These are phyloP conservation scores for Lactuca sativa DNA, from an alignment of 129 eudicot species.

Conservation along the genomic window DNA sequence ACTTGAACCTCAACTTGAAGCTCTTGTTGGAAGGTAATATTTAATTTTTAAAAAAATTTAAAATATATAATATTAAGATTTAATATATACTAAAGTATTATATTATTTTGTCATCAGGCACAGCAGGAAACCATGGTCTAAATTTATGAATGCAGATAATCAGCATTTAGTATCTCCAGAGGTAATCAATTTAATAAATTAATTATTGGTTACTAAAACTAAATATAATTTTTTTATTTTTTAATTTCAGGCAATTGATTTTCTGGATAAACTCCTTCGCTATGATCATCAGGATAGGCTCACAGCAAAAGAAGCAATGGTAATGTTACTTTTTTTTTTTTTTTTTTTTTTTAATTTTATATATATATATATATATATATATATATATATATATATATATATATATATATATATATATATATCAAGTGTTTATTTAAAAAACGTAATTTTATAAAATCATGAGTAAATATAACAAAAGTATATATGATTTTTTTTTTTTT, in stretches of 20 bases:
- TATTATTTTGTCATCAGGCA: constrained; percentile 48
- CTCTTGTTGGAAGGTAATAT: constrained; percentile 93
- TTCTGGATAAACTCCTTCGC: constrained; percentile 95
- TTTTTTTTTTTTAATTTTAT: too few relatives aligned
- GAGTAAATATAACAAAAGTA: not conserved
- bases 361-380: too few relatives aligned
- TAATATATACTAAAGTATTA: not conserved
- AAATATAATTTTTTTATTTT: not conserved
- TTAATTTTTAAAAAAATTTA: too few relatives aligned
- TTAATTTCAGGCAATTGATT: constrained; percentile 74
- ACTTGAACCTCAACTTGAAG: constrained; percentile 96
- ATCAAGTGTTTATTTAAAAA: too few relatives aligned
- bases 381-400: too few relatives aligned
- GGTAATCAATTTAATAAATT: constrained; percentile 33
- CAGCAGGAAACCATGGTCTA: constrained; percentile 98
- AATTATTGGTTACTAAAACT: too few relatives aligned
- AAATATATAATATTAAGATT: not conserved
- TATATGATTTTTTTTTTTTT: not conserved
- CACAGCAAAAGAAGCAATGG: constrained; percentile 99
- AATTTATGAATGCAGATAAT: constrained; percentile 82
- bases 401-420: too few relatives aligned
- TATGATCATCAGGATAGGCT: constrained; percentile 96
- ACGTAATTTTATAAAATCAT: not conserved
- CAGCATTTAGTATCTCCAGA: constrained; percentile 94
- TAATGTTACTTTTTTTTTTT: constrained; percentile 6